Conservation (phyloP, 495 filamentous ascomycete genomes). For the Parathielavia appendiculata region DNA sequence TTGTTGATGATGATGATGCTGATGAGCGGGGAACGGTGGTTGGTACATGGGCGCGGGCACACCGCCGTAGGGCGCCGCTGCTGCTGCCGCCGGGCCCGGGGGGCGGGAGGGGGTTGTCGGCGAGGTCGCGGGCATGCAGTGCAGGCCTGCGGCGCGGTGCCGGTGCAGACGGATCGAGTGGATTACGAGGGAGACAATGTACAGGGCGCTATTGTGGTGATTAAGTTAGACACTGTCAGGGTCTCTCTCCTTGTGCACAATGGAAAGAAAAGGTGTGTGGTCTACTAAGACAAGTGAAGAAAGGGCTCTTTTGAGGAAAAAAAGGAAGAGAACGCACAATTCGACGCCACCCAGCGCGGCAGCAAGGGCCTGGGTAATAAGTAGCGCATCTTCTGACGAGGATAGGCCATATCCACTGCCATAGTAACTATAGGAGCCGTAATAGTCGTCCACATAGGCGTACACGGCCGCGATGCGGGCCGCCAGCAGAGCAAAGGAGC, state of each 20-base stretch:
- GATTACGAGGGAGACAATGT: conserved; percentile 36
- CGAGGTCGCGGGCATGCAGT: conserved; percentile 28
- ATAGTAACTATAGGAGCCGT: neutral
- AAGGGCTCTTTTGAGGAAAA: neutral
- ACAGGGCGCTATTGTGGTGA: conserved; percentile 38
- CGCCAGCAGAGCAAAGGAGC: conserved; percentile 40
- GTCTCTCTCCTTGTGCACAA: too few species aligned
- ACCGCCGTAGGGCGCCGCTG: neutral
- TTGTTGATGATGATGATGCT: neutral
- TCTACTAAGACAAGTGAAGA: too few species aligned
- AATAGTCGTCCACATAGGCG: conserved; percentile 20
- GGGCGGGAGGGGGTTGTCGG: neutral
- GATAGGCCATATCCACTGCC: conserved; percentile 1
- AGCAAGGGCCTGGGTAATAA: conserved; percentile 12
- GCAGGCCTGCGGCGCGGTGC: conserved; percentile 42
- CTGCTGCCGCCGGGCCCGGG: too few species aligned
- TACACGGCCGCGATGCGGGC: conserved; percentile 30
- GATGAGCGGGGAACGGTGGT: neutral
- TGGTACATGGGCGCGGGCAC: neutral
- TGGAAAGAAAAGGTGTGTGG: too few species aligned
- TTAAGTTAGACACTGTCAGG: too few species aligned
- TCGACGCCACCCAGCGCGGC: conserved; percentile 36
- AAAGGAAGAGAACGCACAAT: conserved; percentile 33
- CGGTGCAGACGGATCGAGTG: conserved; percentile 39
- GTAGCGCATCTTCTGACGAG: conserved; percentile 13